These are phyloP conservation scores for Trichoderma lentiforme DNA, from an alignment of 2,329 filamentous ascomycete species.

Conservation along the genomic window DNA sequence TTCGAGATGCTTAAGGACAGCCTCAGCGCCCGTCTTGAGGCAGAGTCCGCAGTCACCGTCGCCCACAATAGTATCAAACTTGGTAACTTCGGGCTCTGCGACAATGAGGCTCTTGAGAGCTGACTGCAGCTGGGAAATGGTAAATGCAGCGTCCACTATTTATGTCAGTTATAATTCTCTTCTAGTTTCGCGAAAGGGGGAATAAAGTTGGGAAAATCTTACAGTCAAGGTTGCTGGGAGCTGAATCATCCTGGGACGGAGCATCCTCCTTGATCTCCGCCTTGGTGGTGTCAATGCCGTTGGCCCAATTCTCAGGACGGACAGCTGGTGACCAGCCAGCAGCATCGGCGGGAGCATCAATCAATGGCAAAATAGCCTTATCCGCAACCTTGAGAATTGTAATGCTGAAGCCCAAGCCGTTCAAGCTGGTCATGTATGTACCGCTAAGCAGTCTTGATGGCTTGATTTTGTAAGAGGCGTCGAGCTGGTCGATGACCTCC, in stretches of 20 bases:
- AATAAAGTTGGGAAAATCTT: background rate
- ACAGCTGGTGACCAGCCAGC: slow-evolving; percentile 55
- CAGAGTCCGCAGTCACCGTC: slow-evolving; percentile 31
- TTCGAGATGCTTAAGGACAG: slow-evolving; percentile 55
- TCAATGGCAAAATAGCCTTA: slow-evolving; percentile 61
- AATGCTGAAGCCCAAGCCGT: slow-evolving; percentile 69
- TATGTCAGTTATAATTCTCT: background rate
- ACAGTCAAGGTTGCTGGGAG: slow-evolving; percentile 20
- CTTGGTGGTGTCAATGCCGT: slow-evolving; percentile 17
- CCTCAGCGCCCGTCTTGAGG: slow-evolving; percentile 40
- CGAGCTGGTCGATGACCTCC: slow-evolving; percentile 22
- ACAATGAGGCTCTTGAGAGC: slow-evolving; percentile 35
- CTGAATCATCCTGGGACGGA: slow-evolving; percentile 3
- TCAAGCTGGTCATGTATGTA: slow-evolving; percentile 70
- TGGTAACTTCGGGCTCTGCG: slow-evolving; percentile 27
- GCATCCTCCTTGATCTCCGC: background rate
- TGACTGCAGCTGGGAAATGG: slow-evolving; percentile 9
- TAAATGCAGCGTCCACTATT: slow-evolving; percentile 18
- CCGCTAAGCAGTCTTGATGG: slow-evolving; percentile 39
- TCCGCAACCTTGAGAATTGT: slow-evolving; percentile 36
- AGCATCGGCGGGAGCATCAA: slow-evolving; percentile 66
- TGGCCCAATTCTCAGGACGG: slow-evolving; percentile 18
- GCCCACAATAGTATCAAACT: slow-evolving; percentile 30
- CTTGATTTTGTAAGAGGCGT: slow-evolving; percentile 35
- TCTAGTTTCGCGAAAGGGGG: background rate